Conservation (phyloP, 352 stramenopile genomes). For the Phytophthora quininea region DNA sequence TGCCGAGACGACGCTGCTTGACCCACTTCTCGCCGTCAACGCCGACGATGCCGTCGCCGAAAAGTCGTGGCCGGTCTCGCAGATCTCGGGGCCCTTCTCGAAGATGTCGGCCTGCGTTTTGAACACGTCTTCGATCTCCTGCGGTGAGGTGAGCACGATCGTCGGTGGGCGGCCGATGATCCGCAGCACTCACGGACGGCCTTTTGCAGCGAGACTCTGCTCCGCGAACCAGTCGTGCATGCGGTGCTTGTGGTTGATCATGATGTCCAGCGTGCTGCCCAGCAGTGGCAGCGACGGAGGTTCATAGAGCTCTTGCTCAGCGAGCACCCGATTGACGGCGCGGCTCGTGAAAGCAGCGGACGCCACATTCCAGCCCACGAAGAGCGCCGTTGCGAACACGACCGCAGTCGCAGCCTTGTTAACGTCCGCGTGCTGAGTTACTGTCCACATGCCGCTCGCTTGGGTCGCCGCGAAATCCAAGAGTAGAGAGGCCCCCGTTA, state of each 20-base stretch:
- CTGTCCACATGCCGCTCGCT: conserved; percentile 11
- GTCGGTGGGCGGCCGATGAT: conserved; percentile 35
- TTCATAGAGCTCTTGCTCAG: conserved; percentile 20
- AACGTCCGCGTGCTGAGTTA: conserved; percentile 11
- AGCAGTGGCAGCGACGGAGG: conserved; percentile 37
- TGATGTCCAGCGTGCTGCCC: conserved; percentile 36
- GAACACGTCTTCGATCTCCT: conserved; percentile 34
- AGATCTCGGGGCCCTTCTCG: conserved; percentile 32
- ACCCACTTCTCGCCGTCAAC: conserved; percentile 58
- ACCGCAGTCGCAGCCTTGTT: conserved; percentile 12
- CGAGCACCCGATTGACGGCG: conserved; percentile 14
- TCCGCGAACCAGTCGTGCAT: conserved; percentile 66
- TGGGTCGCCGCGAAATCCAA: conserved; percentile 11
- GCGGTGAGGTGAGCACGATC: conserved; percentile 24
- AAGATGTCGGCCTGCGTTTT: conserved; percentile 59
- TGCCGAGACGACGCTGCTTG: conserved; percentile 72
- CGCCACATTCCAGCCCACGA: conserved; percentile 20
- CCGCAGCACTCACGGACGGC: conserved; percentile 47
- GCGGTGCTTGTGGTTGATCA: conserved; percentile 33
- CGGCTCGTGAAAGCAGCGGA: conserved; percentile 6
- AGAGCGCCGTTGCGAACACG: conserved; percentile 11
- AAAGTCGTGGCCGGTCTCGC: conserved; percentile 38
- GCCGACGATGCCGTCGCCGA: conserved; percentile 58
- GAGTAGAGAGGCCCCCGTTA: not conserved
- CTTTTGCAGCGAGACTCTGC: conserved; percentile 33